Base-by-base conservation (phyloP, 768 basidiomycete species). In the Suillus weaverae region DNA sequence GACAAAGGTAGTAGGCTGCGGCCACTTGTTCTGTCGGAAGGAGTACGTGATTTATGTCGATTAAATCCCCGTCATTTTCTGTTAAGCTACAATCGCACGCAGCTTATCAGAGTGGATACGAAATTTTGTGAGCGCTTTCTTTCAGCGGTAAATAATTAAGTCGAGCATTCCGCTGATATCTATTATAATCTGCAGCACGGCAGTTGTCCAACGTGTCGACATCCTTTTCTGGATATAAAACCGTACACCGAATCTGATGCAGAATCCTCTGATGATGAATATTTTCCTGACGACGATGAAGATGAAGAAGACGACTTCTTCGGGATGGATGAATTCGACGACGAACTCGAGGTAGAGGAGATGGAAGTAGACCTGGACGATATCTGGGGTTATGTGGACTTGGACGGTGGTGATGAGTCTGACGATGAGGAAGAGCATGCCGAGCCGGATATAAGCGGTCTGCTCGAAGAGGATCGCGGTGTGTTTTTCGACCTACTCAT, bases 81-180 rank as follows among this genome's bases (percentile, higher is more conserved):
- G 30, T 62, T 62, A 46, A 46, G 33, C 51, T 41, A 56, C 14
- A 1, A 57, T 9, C 0, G 35, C 62, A 44, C 50, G 10, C 57
- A 90, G 89, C 71, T 74, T 91, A 43, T 74, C 79, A n/a, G 84
- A 88, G 71, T 91, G 89, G 89, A 88, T 91, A 66, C 77, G 77
- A 62, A 83, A 81, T 61, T 70, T 81, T 65, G 89, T 89, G 70
- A 64, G 82, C 70, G 4, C 26, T 38, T 41, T 63, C 22, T 8
- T 33, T 60, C 16, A 22, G 22, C 14, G 16, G 54, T 20, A 30
- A 22, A 30, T 57, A 10, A 32, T 16, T 9, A 43, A 22, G 36
- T 53, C 53, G 1, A 66, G 11, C 36, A 36, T 62, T 38, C 18
- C 35, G 46, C 51, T 60, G 30, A 62, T 51, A 60, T 50, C 66